phyloP scores from a whole-genome alignment of 331 rosid species.

The Prunus yedoensis region DNA sequence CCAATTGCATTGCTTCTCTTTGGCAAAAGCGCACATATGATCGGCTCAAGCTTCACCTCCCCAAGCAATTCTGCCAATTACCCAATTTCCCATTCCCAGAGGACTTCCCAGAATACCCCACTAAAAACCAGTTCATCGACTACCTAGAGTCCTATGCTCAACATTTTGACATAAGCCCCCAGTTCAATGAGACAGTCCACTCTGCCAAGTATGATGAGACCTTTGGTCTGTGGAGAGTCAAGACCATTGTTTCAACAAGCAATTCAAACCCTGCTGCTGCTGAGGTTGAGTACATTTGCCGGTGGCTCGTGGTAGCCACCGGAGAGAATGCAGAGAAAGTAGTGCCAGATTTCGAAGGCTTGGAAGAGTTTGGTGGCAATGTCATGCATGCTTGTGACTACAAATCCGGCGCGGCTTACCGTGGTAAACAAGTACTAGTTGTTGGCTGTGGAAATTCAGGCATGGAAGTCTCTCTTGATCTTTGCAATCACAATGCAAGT shows the following conservation, averaged over 20 bases:
- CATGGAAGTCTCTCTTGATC: conserved; percentile 96
- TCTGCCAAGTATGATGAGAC: conserved; percentile 84
- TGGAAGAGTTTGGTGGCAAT: conserved; percentile 62
- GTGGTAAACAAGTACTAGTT: conserved; percentile 61
- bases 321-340: conserved; percentile 86
- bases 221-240: conserved; percentile 79
- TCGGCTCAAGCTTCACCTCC: conserved; percentile 88
- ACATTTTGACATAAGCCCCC: conserved; percentile 65
- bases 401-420: conserved; percentile 54
- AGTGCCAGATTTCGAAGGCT: conserved; percentile 72
- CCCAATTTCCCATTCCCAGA: conserved; percentile 74
- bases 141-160: conserved; percentile 78
- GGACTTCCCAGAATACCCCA: conserved; percentile 74
- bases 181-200: conserved; percentile 80
- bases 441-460: conserved; percentile 96
- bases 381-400: conserved; percentile 85
- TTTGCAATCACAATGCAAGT: conserved; percentile 66
- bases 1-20: conserved; percentile 84
- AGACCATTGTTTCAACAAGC: conserved; percentile 31
- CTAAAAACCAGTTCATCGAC: conserved; percentile 72
- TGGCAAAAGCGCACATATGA: conserved; percentile 82
- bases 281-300: conserved; percentile 75
- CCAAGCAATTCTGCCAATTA: conserved; percentile 75
- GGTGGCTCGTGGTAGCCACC: conserved; percentile 93
- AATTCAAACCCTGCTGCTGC: background rate